Conservation (phyloP, 139 green algal genomes). For the Trebouxia sp. region DNA sequence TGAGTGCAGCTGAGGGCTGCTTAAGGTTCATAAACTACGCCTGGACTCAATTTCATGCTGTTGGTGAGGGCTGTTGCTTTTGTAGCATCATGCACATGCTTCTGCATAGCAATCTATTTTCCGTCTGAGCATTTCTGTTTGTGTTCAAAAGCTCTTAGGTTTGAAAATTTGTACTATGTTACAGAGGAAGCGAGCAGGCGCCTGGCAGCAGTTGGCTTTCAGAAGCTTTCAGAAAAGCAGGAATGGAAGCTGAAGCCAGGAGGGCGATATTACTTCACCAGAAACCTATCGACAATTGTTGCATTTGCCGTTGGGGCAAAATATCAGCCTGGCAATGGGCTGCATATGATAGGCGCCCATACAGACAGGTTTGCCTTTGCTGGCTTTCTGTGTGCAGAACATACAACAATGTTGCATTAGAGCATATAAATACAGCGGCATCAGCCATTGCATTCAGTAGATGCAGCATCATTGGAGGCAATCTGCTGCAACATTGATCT, state of each 20-base stretch:
- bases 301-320: slow-evolving; percentile 87
- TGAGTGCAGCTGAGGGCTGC: slow-evolving; percentile 23
- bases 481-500: no score
- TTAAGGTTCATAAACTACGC: slow-evolving; percentile 75
- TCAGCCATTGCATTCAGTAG: no score
- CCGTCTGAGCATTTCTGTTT: background rate
- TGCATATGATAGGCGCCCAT: slow-evolving; percentile 94
- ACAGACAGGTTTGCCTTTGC: slow-evolving; percentile 83
- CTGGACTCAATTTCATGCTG: slow-evolving; percentile 80
- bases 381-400: background rate
- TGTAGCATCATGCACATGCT: background rate
- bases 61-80: slow-evolving; percentile 36
- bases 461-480: no score
- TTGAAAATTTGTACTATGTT: background rate
- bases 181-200: slow-evolving; percentile 62
- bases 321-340: slow-evolving; percentile 84
- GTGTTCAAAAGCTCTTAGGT: background rate
- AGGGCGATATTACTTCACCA: slow-evolving; percentile 94
- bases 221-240: slow-evolving; percentile 74
- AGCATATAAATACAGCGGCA: no score
- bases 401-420: background rate
- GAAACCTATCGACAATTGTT: slow-evolving; percentile 91
- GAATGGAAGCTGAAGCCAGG: slow-evolving; percentile 66
- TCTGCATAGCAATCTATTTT: background rate
- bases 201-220: slow-evolving; percentile 68